phyloP scores from a whole-genome alignment of 805 yeast species.

The Candida nemodendra region DNA sequence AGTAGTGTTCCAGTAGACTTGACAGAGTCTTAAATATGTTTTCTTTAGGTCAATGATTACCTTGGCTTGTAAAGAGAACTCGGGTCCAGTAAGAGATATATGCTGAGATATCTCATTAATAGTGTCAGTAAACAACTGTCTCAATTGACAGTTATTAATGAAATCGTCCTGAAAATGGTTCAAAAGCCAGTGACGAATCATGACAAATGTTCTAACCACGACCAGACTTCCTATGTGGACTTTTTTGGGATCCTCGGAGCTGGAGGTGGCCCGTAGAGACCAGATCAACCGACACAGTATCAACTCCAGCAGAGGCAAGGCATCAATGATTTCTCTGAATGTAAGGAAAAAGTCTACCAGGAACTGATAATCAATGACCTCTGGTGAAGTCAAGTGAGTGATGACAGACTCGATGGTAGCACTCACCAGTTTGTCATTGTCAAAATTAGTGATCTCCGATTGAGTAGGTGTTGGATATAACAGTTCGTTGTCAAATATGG shows the following conservation, averaged over 20 bases:
- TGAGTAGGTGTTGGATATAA: conserved; percentile 34
- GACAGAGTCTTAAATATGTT: conserved; percentile 31
- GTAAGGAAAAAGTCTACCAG: conserved; percentile 86
- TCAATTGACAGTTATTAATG: conserved; percentile 47
- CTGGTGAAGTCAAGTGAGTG: conserved; percentile 68
- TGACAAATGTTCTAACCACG: conserved; percentile 79
- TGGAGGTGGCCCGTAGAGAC: conserved; percentile 48
- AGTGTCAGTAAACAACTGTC: conserved; percentile 42
- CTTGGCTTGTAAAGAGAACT: conserved; percentile 23
- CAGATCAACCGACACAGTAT: conserved; percentile 67
- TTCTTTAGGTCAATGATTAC: conserved; percentile 35
- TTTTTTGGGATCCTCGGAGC: conserved; percentile 20
- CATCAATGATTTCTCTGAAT: conserved; percentile 65
- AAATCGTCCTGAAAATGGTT: conserved; percentile 90
- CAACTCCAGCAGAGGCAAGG: conserved; percentile 57
- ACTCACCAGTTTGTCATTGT: conserved; percentile 14
- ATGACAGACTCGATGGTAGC: conserved; percentile 44
- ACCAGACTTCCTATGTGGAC: conserved; percentile 60
- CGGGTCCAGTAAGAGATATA: conserved; percentile 14
- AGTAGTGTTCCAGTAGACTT: conserved; percentile 33
- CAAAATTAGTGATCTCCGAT: conserved; percentile 31
- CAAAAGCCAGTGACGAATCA: conserved; percentile 83
- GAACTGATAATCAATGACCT: conserved; percentile 70
- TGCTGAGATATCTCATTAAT: conserved; percentile 39
- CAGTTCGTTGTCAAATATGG: conserved; percentile 32